Percentiles rank a stretch among this genome's conserved stretches.
Evolutionary conservation across 2,329 filamentous ascomycete genomes (phyloP).

Genomic region (Stachybotrys echinatus): DNA sequence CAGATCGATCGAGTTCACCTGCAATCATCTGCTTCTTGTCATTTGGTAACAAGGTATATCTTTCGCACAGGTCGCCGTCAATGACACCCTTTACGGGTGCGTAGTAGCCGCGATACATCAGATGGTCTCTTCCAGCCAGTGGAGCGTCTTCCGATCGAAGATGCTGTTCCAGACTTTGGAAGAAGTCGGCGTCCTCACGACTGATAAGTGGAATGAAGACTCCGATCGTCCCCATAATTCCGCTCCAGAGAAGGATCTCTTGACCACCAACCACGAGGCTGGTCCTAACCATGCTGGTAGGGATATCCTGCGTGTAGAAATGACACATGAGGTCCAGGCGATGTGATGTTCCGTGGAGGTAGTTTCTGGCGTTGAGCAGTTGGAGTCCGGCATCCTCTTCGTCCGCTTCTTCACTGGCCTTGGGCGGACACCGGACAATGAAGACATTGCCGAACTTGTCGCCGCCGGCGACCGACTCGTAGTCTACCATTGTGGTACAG

Average conservation of each 20-base stretch:
- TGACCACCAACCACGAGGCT: slow-evolving; percentile 86
- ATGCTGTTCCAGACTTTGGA: slow-evolving; percentile 88
- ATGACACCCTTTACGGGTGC: slow-evolving; percentile 94
- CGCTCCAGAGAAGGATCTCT: slow-evolving; percentile 88
- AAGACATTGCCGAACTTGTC: slow-evolving; percentile 98
- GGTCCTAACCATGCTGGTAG: slow-evolving; percentile 84
- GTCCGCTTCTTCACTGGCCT: slow-evolving; percentile 83
- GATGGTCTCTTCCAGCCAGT: slow-evolving; percentile 84
- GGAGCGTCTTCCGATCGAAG: slow-evolving; percentile 82
- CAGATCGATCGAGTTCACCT: slow-evolving; percentile 82
- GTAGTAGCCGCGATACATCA: slow-evolving; percentile 95
- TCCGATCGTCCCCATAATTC: slow-evolving; percentile 89
- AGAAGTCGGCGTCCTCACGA: slow-evolving; percentile 95
- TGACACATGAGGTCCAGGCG: slow-evolving; percentile 81
- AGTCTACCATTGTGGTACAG: slow-evolving; percentile 90
- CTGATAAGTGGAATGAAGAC: slow-evolving; percentile 88
- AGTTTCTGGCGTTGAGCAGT: slow-evolving; percentile 83
- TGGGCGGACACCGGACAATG: slow-evolving; percentile 81
- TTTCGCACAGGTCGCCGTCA: slow-evolving; percentile 93
- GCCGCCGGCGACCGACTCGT: slow-evolving; percentile 88
- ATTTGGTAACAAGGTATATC: slow-evolving; percentile 74
- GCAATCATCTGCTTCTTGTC: slow-evolving; percentile 97
- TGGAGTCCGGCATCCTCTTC: slow-evolving; percentile 88
- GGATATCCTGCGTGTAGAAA: slow-evolving; percentile 87
- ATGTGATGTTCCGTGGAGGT: slow-evolving; percentile 84